Base-by-base conservation (phyloP, 352 stramenopile genomes). In the Globisporangium cederbergense region DNA sequence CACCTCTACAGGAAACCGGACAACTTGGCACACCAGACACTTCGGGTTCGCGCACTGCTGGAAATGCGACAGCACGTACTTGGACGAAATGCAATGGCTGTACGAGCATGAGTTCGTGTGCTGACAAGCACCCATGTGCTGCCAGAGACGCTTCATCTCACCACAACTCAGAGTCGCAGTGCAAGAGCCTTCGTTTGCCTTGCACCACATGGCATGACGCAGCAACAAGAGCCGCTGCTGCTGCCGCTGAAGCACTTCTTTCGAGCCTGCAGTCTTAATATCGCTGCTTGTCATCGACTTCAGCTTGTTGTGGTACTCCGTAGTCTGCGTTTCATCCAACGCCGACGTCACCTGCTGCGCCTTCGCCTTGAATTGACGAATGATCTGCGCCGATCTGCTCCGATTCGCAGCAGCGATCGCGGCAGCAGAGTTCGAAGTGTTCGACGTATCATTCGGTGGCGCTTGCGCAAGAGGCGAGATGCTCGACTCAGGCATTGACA, bases 1-100 rank as follows among this genome's bases (percentile, higher is more conserved):
- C 55, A 93, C 86, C 78, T 99, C 95, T 36, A 99, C 98, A 3
- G 97, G 96, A 72, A 98, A 98, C n/a, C 96, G 82, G 20, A 99
- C 95, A 18, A 98, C 93, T 36, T 97, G 93, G 71, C 98, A 99
- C 3, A 99, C 97, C 7, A 97, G 84, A 79, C 97, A 99, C 58
- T 97, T 91, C n/a, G 89, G 70, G 67, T 99, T 98, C 53, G 97
- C 97, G 70, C 98, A 99, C 49, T 98, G 92, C 76, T 99, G 97
- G 66, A 99, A 99, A 75, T 99, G 98, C 61, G 94, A 99, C 22
- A 99, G 78, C 62, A 99, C 96, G 72, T 99, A 98, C 62, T 98
- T 97, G n/a, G 97, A 99, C 55, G 92, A 98, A 34, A 99, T 98
- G 73, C 98, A 99, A 71, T 99, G 97, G 20, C 95, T 96, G 54